A percentile compares a stretch with the other conserved stretches of the same genome.
These are phyloP conservation scores for Lycium barbarum DNA, from an alignment of 257 asterid genomes.

Conservation along the genomic window DNA sequence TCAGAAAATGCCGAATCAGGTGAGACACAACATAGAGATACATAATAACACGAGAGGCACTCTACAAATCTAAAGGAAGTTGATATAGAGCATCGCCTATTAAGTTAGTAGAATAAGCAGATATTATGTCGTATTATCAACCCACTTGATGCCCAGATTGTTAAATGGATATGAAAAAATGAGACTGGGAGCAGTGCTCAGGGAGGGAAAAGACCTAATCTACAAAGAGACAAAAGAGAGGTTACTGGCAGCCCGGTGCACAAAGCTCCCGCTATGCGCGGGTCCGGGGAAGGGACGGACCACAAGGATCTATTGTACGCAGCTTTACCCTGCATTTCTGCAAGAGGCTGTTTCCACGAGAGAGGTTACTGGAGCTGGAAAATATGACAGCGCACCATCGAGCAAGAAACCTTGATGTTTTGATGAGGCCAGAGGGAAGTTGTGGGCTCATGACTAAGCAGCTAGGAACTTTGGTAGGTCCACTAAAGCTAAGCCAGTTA, in stretches of 20 bases:
- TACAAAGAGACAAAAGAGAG: not conserved
- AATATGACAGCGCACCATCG: not conserved
- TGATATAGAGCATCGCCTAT: constrained; percentile 3
- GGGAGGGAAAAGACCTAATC: constrained; percentile 22
- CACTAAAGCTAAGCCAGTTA: not conserved
- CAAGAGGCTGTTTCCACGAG: too few relatives aligned
- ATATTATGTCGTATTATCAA: not conserved
- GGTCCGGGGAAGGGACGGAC: too few relatives aligned
- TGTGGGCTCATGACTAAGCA: not conserved
- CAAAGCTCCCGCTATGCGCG: too few relatives aligned
- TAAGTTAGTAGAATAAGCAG: not conserved
- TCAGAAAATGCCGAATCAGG: constrained; percentile 13
- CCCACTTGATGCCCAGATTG: constrained; percentile 14
- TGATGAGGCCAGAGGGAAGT: not conserved
- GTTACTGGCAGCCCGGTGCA: not conserved
- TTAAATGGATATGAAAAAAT: constrained; percentile 3
- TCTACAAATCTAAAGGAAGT: not conserved
- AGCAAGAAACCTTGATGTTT: not conserved
- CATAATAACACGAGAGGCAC: not conserved
- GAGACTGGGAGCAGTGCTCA: constrained; percentile 1
- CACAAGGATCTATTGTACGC: too few relatives aligned
- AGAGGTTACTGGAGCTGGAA: not conserved
- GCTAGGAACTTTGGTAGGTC: not conserved
- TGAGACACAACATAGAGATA: not conserved
- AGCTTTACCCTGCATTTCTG: too few relatives aligned